Base-by-base conservation (phyloP, 495 filamentous ascomycete species). In the Hypoxylon lenormandii region DNA sequence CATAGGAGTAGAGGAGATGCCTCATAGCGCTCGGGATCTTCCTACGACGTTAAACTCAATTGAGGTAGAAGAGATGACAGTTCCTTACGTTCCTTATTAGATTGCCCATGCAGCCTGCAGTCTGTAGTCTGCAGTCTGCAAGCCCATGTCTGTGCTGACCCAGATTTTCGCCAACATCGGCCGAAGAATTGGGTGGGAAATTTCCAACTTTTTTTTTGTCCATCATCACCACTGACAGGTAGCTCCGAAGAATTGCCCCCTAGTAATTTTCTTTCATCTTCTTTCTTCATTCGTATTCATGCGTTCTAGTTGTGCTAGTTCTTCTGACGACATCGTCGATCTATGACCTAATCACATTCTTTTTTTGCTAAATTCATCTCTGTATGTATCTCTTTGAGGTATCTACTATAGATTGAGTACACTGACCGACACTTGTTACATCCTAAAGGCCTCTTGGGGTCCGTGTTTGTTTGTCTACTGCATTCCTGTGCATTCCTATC, bases 191-290 rank as follows among this genome's bases (percentile, higher is more conserved):
- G 6, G 30, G 19, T 64, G 47, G 60, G 51, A 58, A 57, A 61
- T 65, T 70, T 70, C 67, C 67, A 72, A 76, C 68, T 74, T 66
- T 74, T 69, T 63, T 72, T 67, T 64, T 74, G 43, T 56, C 58
- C 36, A 67, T 52, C 55, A 64, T 72, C 55, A 60, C 69, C 51
- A 54, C 30, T 47, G 42, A n/a, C n/a, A n/a, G n/a, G n/a, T n/a
- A n/a, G n/a, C n/a, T n/a, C n/a, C 18, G 15, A 43, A 12, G 45
- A 50, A 55, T 49, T 26, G 26, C 23, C 64, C 64, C 58, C 61
- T 67, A 57, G 57, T 62, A 65, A 64, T 18, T 40, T 40, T 58
- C 57, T 43, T 60, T 26, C 30, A 8, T 42, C 23, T 15, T 67
- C 55, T n/a, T 50, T 30, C 30, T 49, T 50, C 21, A 16, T 42